Evolutionary conservation across 129 eudicot genomes (phyloP), one percentile per base, ranked within the genome.

Genomic region (Deinandra increscens): DNA sequence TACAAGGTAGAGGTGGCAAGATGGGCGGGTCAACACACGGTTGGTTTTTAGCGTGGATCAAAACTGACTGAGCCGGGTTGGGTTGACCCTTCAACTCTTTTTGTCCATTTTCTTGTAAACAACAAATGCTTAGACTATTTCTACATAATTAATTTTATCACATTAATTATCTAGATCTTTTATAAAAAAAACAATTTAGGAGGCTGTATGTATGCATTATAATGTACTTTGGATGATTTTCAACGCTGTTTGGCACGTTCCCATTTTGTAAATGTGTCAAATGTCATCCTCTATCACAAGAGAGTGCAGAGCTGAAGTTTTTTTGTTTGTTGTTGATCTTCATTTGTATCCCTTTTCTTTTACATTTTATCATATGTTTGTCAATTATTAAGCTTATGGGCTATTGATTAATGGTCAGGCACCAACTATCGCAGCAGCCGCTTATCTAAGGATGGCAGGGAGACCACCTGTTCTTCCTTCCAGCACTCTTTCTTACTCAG

Each of bases 381-480:
- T 65, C n/a, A n/a, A 12, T 69, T 20, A 59, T 67, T 44, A 66
- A 51, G 73, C 39, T 67, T 43, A 56, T 67, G 60, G 26, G 38
- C n/a, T 44, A 69, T 56, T 50, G 10, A 39, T 72, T 34, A 59
- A 67, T 73, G 53, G 36, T 46, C 90, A 91, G 96, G 97, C 87
- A 9, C 96, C 97, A 68, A 88, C 96, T 7, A 88, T 91, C 22
- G 97, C 97, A 59, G 94, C 97, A 29, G 97, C 97, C 44, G 96
- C 97, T 78, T 88, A 88, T 77, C 69, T 88, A 84, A 86, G 97
- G 78, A 84, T 88, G 87, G 94, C 97, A 12, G 97, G 97, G 55
- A 88, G 97, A 75, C 94, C 96, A 29, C 89, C 97, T 69, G 89
- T 91, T 76, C 96, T 91, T 75, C 97, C 97, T 73, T 91, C 97